Evolutionary conservation across 176 grass and related monocot species (phyloP), one percentile per base, ranked within the genome.

Genomic region (Oryza meridionalis): DNA sequence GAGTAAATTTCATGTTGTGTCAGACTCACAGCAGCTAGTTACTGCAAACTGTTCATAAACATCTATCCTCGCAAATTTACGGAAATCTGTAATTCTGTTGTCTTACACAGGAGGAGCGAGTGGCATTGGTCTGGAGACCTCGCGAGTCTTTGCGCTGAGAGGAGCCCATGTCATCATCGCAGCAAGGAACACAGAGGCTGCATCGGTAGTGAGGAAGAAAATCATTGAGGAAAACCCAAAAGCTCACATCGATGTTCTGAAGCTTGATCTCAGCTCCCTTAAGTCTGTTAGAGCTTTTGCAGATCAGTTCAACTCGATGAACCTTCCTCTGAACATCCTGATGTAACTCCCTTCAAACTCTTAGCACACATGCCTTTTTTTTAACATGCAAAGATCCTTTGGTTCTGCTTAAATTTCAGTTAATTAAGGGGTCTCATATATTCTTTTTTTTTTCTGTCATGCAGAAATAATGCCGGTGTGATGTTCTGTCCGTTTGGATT

Each of bases 401-500:
- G 19, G 19, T 43, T 17, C 75, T 62, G 10, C 61, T n/a, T 45
- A 46, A n/a, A 53, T 31, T 87, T 82, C 13, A 4, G 8, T 78
- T 26, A 84, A 67, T 62, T 24, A 70, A 84, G 7, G n/a, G 2
- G 37, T 86, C 21, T 16, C 5, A 47, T 65, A 61, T 10, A 43
- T 43, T 90, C 11, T 49, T 51, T 51, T n/a, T 7, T 58, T 74
- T 65, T 19, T 85, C 45, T 88, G 47, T 69, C 75, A 15, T 90
- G 58, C 84, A 98, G 96, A 90, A 98, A 98, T 70, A 98, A 98
- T 75, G 93, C 96, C 69, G 96, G 96, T 53, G 89, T 98, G 16
- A 98, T 98, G 96, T 93, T 95, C 73, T 98, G 96, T 72, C 96
- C 96, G 51, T 95, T 91, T 77, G 68, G 88, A 90, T 87, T 98